Evolutionary conservation across 1,284 basidiomycete species (phyloP).

Genomic region (Ganoderma lingzhi): DNA sequence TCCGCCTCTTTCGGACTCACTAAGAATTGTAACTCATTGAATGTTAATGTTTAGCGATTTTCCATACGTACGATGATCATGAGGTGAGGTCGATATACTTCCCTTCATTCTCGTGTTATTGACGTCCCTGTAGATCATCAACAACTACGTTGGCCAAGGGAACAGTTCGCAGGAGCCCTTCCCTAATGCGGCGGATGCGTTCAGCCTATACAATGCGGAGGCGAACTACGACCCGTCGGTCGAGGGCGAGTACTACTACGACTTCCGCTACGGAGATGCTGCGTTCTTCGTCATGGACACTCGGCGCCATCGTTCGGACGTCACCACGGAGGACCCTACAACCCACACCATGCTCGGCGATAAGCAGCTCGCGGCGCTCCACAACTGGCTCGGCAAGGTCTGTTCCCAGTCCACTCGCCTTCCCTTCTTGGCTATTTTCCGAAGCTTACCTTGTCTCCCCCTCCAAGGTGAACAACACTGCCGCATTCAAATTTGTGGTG

Average conservation of each 20-base stretch:
- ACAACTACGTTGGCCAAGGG: conserved; percentile 68
- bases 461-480: conserved; percentile 71
- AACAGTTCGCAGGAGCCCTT: conserved; percentile 65
- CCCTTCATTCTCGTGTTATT: conserved; percentile 10
- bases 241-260: conserved; percentile 65
- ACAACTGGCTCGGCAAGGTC: conserved; percentile 72
- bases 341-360: conserved; percentile 78
- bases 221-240: conserved; percentile 66
- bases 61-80: conserved; percentile 75
- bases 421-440: not conserved
- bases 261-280: conserved; percentile 72
- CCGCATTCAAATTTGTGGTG: conserved; percentile 85
- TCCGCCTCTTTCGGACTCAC: conserved; percentile 8
- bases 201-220: conserved; percentile 70
- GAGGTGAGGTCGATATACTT: conserved; percentile 50
- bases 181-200: conserved; percentile 68
- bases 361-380: conserved; percentile 68
- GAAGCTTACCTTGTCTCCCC: not conserved
- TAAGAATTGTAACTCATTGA: conserved; percentile 16
- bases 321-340: conserved; percentile 49
- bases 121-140: conserved; percentile 54
- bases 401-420: not conserved
- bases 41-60: conserved; percentile 54
- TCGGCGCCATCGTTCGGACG: conserved; percentile 66
- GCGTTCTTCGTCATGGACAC: conserved; percentile 88